A percentile compares a stretch with the other conserved stretches of the same genome.
phyloP scores from a whole-genome alignment of 2,329 filamentous ascomycete genomes.

The Phoma sp. region DNA sequence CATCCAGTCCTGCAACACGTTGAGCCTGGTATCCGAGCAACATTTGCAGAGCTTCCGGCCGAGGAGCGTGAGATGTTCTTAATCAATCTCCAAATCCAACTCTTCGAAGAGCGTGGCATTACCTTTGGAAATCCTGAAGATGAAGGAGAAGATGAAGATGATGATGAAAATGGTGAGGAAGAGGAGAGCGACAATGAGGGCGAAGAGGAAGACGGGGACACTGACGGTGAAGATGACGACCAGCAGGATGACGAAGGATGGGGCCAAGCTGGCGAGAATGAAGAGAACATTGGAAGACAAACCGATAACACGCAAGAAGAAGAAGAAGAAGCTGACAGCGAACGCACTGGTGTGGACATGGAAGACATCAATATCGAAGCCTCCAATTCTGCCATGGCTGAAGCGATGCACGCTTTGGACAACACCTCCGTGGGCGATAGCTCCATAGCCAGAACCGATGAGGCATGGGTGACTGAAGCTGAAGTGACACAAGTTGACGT shows the following conservation, averaged over 20 bases:
- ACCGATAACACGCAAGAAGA: too few species aligned
- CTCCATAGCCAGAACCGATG: too few species aligned
- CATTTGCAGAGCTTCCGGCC: constrained; percentile 17
- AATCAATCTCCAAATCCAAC: constrained; percentile 25
- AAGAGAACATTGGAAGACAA: too few species aligned
- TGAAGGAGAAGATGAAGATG: background rate
- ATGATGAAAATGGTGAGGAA: background rate
- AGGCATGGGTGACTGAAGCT: too few species aligned
- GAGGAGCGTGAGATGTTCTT: constrained; percentile 23
- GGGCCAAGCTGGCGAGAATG: background rate
- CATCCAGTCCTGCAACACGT: constrained; percentile 26
- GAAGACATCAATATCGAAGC: background rate
- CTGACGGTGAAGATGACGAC: background rate
- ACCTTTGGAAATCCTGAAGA: background rate
- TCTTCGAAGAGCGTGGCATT: constrained; percentile 26
- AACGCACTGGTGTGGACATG: background rate
- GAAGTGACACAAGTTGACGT: too few species aligned
- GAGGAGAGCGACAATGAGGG: background rate
- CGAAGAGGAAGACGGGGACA: background rate
- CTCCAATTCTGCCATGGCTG: background rate
- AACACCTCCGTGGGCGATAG: too few species aligned
- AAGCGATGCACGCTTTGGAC: background rate
- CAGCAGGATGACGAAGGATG: background rate
- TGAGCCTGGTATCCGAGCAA: constrained; percentile 13
- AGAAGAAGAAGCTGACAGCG: background rate